Base-by-base conservation (phyloP, 1,139 yeast genomes). In the Diutina neorugosa region DNA sequence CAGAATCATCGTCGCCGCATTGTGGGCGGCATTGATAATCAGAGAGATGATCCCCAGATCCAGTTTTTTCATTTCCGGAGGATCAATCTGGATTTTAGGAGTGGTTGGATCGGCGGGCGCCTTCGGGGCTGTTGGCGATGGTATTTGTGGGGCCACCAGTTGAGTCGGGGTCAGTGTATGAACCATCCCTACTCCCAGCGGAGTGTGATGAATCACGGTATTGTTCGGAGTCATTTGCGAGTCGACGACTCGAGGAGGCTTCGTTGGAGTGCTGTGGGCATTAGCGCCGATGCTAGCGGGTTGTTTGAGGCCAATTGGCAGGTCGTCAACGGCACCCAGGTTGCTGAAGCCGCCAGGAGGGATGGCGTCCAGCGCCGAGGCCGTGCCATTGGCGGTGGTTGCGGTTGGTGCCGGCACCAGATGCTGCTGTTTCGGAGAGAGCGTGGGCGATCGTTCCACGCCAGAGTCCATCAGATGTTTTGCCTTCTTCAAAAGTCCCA, bases 21-120 rank as follows among this genome's bases (percentile, higher is more conserved):
- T 63, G 48, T 67, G 68, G 6, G 71, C 71, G 3, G 67, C 71
- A 44, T 59, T 62, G 23, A 68, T 50, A 54, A 70, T 51, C 53
- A 70, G 52, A 34, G 70, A 61, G 21, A 70, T 54, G 46, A 69
- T 61, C 18, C 73, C 63, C 50, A 46, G 50, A 20, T 46, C 50
- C 21, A 25, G 19, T 16, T 46, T 46, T 16, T 46, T 46, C 50
- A 25, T 23, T 14, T 46, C 40, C 3, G 18, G 43, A 3, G 43
- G 43, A n/a, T 40, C 43, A n/a, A 40, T 18, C 20, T 40, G 43
- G 19, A 18, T 18, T 6, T 5, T 18, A 3, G 43, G 43, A n/a
- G 43, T 18, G 8, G 18, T 7, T 9, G 43, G 43, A n/a, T 40
- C 20, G 20, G 12, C 19, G 9, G 8, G 43, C 20, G 43, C 19